Evolutionary conservation across 2,329 filamentous ascomycete species (phyloP), one percentile per base, ranked within the genome.

Genomic region (Fusarium foetens): DNA sequence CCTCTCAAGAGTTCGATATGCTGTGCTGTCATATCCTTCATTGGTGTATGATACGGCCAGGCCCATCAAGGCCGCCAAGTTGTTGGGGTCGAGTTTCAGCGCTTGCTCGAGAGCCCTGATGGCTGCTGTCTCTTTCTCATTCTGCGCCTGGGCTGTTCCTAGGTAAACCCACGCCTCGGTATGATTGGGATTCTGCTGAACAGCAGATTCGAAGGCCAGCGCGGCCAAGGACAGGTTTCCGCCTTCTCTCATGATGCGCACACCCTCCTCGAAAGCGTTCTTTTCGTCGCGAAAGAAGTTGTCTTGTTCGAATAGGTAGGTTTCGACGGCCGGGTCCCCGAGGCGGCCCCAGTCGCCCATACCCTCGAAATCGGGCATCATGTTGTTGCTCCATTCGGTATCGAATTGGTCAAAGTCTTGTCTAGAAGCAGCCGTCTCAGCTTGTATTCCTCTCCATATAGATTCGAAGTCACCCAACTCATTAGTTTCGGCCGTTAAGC

Each of bases 21-120:
- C 95, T 25, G 95, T 97, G 79, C 93, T 95, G 83, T 99, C 96
- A 83, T 98, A 99, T 70, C 95, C 96, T 84, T 99, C 96, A 83
- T 99, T 99, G 52, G 96, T 99, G 83, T 99, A 99, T 9, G 94
- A 97, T 25, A 99, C 95, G 19, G 95, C 94, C 58, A 99, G 86
- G 3, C 94, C 95, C 95, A 99, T 98, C 49, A 99, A 87, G 1
- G 95, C 95, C 66, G 93, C 90, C 25, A 97, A 88, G 79, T 97
- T 98, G 77, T 90, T 91, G 1, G 94, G 92, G 77, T 98, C 95
- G 33, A 96, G 86, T 81, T 95, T 95, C 71, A 98, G 84, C 2
- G 95, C 94, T 80, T 96, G 93, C 82, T 98, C 95, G 67, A 98
- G 86, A 6, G 96, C 96, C 38, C 96, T 92, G 73, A 99, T 98